Conservation (phyloP, 306 rosid species). For the Rosa persica region DNA sequence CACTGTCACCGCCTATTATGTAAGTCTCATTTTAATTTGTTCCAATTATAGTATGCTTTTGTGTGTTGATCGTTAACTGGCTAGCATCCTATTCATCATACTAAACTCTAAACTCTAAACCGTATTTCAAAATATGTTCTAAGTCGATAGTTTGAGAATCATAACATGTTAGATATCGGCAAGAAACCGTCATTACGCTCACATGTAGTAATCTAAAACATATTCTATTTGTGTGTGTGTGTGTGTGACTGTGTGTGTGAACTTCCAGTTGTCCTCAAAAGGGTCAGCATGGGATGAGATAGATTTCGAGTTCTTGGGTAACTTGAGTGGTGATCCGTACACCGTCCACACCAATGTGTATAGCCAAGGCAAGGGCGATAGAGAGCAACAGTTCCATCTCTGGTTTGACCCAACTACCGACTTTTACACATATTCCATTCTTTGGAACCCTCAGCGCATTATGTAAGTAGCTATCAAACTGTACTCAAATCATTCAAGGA, state of each 20-base stretch:
- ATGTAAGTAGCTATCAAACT: slow-evolving; percentile 36
- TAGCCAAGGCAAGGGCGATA: slow-evolving; percentile 70
- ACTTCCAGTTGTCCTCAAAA: slow-evolving; percentile 52
- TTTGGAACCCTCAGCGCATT: slow-evolving; percentile 60
- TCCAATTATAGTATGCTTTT: background rate
- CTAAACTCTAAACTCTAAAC: background rate
- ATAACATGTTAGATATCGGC: background rate
- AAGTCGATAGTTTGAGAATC: background rate
- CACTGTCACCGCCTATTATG: slow-evolving; percentile 77
- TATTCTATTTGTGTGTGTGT: background rate
- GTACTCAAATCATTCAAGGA: background rate
- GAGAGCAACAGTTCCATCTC: slow-evolving; percentile 71
- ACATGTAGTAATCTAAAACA: background rate
- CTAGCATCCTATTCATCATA: background rate
- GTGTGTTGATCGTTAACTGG: background rate
- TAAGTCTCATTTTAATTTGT: slow-evolving; percentile 15
- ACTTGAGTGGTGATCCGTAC: slow-evolving; percentile 70
- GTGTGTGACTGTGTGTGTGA: background rate
- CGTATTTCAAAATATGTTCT: too few species aligned
- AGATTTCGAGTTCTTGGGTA: slow-evolving; percentile 73
- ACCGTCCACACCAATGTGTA: slow-evolving; percentile 66
- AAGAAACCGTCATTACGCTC: background rate
- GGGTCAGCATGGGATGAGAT: slow-evolving; percentile 74
- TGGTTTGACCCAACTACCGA: slow-evolving; percentile 83
- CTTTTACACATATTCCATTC: slow-evolving; percentile 67